Base-by-base conservation (phyloP, 805 yeast species). In the Scheffersomyces ergatensis region DNA sequence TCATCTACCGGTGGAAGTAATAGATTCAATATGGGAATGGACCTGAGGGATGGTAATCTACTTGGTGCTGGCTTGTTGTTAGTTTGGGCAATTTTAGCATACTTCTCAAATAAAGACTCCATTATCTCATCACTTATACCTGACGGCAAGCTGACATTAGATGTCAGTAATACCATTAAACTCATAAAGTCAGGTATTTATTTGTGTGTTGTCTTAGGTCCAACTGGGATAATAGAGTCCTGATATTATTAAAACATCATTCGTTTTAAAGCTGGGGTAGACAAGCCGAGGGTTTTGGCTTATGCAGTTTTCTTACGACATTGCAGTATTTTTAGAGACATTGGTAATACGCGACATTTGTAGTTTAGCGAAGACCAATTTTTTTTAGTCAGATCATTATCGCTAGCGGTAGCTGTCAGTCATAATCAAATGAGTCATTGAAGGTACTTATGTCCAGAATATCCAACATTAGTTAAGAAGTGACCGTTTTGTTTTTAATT, bases 1-100 rank as follows among this genome's bases (percentile, higher is more conserved):
- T 55, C 60, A 38, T 55, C 56, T 7, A 42, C 37, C 7, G 33
- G 38, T 5, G 62, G 60, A 5, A 60, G 21, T n/a, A 58, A 25
- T 16, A 44, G 38, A 20, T 43, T 48, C 5, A 58, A 20, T 12
- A 56, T n/a, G 2, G 63, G 62, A 9, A 54, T n/a, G 4, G 52
- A 40, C 33, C 49, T 29, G 15, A 52, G 24, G 4, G 37, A 34
- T 14, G 8, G 43, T 25, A 2, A 45, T 37, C 14, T 7, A 7
- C 11, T 25, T 25, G 14, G 29, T 25, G 29, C 29, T 25, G 29
- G 29, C 29, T 7, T 12, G 5, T 29, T 15, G 18, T 4, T 8
- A 29, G 5, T 29, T 15, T 14, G 17, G 7, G 26, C 6, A 21
- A 24, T 5, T 11, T 5, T 13, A 5, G 32, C 17, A 29, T 29